These are phyloP conservation scores for Starmerella vaccinii DNA, from an alignment of 805 yeast species.

Conservation along the genomic window DNA sequence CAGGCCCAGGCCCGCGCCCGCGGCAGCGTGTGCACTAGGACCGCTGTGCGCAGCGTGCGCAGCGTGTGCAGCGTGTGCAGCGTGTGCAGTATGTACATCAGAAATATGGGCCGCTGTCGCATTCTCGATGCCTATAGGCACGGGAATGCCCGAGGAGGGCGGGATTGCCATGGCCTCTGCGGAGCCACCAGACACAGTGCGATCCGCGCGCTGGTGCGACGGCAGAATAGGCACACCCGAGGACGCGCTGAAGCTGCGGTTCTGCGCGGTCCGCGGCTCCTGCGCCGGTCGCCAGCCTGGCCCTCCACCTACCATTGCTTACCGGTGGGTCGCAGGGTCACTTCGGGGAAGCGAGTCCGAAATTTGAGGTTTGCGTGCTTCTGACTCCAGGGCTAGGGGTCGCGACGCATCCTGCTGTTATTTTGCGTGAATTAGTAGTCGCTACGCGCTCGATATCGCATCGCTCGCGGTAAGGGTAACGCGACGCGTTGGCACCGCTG, in stretches of 20 bases:
- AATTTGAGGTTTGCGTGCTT: slow-evolving; percentile 3
- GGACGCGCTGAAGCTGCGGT: slow-evolving; percentile 2
- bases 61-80: no score
- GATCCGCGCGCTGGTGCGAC: not conserved
- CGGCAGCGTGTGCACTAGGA: no score
- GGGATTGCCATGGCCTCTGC: slow-evolving; percentile 1
- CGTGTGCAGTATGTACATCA: no score
- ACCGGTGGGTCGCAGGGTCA: not conserved
- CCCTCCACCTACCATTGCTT: not conserved
- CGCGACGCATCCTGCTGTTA: not conserved
- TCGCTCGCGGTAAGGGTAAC: slow-evolving; percentile 1
- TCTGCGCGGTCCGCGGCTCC: not conserved
- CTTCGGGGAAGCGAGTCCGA: not conserved
- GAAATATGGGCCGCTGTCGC: no score
- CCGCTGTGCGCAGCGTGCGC: no score
- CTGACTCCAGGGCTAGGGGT: not conserved
- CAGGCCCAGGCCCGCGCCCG: no score
- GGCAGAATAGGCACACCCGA: not conserved
- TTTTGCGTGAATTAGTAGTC: not conserved
- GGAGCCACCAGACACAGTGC: not conserved
- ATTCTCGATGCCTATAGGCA: not conserved
- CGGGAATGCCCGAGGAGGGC: slow-evolving; percentile 2
- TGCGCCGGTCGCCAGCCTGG: not conserved
- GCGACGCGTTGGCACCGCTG: not conserved
- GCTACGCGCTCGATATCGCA: not conserved